Evolutionary conservation across 2,329 filamentous ascomycete genomes (phyloP), one percentile per base, ranked within the genome.

Genomic region (Nothophoma quercina): DNA sequence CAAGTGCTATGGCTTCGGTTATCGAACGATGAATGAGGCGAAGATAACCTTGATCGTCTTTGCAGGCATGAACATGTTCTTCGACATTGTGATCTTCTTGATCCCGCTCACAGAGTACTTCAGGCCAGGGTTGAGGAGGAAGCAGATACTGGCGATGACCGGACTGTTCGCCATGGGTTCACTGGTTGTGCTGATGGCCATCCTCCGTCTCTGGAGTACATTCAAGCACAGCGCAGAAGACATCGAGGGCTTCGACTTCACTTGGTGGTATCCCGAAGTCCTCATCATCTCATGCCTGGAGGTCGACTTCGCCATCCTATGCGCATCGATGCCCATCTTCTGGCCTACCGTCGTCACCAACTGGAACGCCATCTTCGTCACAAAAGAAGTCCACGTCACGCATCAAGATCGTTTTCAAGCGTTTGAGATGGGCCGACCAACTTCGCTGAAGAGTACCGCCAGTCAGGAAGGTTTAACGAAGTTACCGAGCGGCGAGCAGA

Each of bases 301-400:
- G 48, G 56, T 73, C 40, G 64, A 72, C 26, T 66, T 74, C 35
- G 71, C 71, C 12, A 72, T 74, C 47, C 67, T 72, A 19, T 72
- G 66, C 55, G 71, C 69, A 23, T 71, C 67, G 7, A 70, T 74
- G 51, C 71, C 71, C 13, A 72, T 73, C 26, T 73, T 74, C 61
- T 74, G 71, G 71, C 71, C 70, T 6, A 55, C 63, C 12, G 56
- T 74, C 26, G 49, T 66, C 10, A 42, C 58, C n/a, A 60, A 61
- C n/a, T 62, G 61, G 35, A 64, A 58, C 8, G 59, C 69, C 6
- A 74, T 73, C 26, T 70, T 72, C 34, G 66, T 73, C 32, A 69
- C 68, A 3, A 65, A 68, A 33, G 71, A 74, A 51, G 68, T 74
- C 15, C 62, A 60, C 18, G 64, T 74, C 7, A 64, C 60, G 15